These are phyloP conservation scores for Phialophora tarda DNA, from an alignment of 2,329 filamentous ascomycete genomes.

Conservation along the genomic window DNA sequence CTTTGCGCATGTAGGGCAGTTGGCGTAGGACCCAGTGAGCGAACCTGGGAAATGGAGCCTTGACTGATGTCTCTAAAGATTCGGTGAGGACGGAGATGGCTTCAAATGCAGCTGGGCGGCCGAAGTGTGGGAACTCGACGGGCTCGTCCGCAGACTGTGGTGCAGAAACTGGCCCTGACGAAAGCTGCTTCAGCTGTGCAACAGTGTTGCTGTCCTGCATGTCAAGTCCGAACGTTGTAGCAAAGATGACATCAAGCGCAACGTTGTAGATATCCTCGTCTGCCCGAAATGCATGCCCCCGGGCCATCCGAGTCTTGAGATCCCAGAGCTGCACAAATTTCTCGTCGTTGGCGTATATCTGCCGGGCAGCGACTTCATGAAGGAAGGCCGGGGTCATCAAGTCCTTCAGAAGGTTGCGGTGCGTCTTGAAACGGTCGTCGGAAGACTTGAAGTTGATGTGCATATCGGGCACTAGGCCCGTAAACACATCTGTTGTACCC, in stretches of 20 bases:
- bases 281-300: constrained; percentile 45
- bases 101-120: constrained; percentile 19
- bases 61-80: constrained; percentile 33
- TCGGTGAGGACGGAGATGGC: constrained; percentile 34
- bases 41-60: constrained; percentile 32
- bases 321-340: constrained; percentile 44
- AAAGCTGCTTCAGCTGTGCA: constrained; percentile 37
- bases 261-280: constrained; percentile 46
- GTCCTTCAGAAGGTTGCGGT: constrained; percentile 21
- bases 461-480: constrained; percentile 5
- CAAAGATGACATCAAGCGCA: constrained; percentile 50
- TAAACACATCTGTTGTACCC: constrained; percentile 11
- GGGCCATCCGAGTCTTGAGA: constrained; percentile 41
- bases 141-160: constrained; percentile 7
- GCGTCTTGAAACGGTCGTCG: constrained; percentile 13
- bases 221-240: constrained; percentile 46
- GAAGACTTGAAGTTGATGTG: constrained; percentile 16
- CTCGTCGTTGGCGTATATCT: constrained; percentile 39
- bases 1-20: constrained; percentile 28
- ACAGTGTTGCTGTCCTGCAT: constrained; percentile 41
- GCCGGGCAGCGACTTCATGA: constrained; percentile 41
- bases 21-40: constrained; percentile 33
- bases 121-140: constrained; percentile 13
- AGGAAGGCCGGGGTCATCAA: constrained; percentile 39
- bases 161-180: background rate